phyloP scores from a whole-genome alignment of 2,329 filamentous ascomycete genomes.

The Polychaeton citri region DNA sequence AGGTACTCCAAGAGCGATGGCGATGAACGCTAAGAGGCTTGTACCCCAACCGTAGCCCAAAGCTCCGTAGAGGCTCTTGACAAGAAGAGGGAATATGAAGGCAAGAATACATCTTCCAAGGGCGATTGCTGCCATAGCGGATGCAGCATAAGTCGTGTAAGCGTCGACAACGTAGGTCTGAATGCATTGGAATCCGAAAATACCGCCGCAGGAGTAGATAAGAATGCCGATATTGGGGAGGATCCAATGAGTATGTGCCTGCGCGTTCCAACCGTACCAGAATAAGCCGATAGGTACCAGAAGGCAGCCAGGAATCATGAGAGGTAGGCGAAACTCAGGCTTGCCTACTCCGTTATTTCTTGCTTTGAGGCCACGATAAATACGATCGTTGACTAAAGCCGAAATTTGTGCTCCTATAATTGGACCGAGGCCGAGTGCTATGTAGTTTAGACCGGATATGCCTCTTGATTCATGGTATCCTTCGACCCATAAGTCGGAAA shows the following conservation, averaged over 20 bases:
- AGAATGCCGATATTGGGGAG: conserved; percentile 44
- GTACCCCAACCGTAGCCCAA: conserved; percentile 37
- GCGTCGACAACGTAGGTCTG: conserved; percentile 48
- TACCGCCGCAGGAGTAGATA: conserved; percentile 38
- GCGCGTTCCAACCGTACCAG: conserved; percentile 44
- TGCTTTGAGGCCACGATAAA: conserved; percentile 15
- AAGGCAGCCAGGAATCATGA: conserved; percentile 39
- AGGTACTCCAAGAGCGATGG: conserved; percentile 35
- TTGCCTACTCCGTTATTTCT: conserved; percentile 18
- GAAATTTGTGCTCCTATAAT: conserved; percentile 22
- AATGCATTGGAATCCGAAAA: conserved; percentile 40
- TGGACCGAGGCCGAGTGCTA: conserved; percentile 13
- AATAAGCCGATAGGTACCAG: conserved; percentile 41
- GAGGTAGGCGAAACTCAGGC: conserved; percentile 30
- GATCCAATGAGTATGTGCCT: conserved; percentile 40
- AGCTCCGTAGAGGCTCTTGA: conserved; percentile 32
- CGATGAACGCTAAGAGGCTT: conserved; percentile 40
- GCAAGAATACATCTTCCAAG: conserved; percentile 42
- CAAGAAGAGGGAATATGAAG: conserved; percentile 47
- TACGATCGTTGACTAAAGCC: conserved; percentile 14
- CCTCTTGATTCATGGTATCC: conserved; percentile 15
- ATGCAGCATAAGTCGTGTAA: conserved; percentile 31
- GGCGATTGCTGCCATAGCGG: conserved; percentile 38
- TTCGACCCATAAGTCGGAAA: conserved; percentile 14
- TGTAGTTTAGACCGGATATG: conserved; percentile 21